Conservation (phyloP, 1,284 basidiomycete genomes). For the Bondarzewia mesenterica region DNA sequence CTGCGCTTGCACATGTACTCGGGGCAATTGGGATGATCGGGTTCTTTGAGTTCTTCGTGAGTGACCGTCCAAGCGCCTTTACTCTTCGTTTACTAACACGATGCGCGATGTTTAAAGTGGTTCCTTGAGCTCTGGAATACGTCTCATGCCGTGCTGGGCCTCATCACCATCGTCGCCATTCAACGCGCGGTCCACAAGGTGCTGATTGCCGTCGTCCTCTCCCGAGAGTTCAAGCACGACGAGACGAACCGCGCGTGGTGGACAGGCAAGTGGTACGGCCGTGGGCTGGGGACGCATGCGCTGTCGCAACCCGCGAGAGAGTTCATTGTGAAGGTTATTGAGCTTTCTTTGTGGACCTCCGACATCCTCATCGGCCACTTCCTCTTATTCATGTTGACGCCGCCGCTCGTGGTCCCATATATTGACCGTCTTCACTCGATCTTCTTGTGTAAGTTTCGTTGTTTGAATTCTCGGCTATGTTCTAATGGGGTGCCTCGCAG, state of each 20-base stretch:
- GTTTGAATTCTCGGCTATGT: slow-evolving; percentile 12
- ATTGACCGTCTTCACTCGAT: slow-evolving; percentile 71
- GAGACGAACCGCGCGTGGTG: slow-evolving; percentile 97
- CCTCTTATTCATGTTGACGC: slow-evolving; percentile 68
- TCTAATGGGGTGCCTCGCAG: slow-evolving; percentile 26
- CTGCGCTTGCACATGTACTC: slow-evolving; percentile 76
- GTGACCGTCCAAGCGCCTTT: slow-evolving; percentile 26
- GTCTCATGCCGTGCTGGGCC: slow-evolving; percentile 84
- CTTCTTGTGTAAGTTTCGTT: slow-evolving; percentile 51
- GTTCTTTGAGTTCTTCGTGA: slow-evolving; percentile 91
- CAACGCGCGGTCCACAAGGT: slow-evolving; percentile 90
- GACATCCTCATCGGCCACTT: slow-evolving; percentile 65
- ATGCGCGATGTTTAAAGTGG: too few species aligned
- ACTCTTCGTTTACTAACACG: neutral
- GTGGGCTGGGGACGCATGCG: slow-evolving; percentile 79
- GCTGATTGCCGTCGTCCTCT: slow-evolving; percentile 85
- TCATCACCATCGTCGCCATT: slow-evolving; percentile 81
- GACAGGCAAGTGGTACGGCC: slow-evolving; percentile 95
- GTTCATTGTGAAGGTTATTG: slow-evolving; percentile 83
- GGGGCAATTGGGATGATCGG: slow-evolving; percentile 81
- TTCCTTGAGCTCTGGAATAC: slow-evolving; percentile 91
- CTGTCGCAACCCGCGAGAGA: slow-evolving; percentile 88
- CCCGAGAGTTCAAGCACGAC: slow-evolving; percentile 95
- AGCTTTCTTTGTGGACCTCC: slow-evolving; percentile 73
- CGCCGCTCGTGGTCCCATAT: slow-evolving; percentile 67